Conservation (phyloP, 1,139 yeast species). For the Blastobotrys aristatus region DNA sequence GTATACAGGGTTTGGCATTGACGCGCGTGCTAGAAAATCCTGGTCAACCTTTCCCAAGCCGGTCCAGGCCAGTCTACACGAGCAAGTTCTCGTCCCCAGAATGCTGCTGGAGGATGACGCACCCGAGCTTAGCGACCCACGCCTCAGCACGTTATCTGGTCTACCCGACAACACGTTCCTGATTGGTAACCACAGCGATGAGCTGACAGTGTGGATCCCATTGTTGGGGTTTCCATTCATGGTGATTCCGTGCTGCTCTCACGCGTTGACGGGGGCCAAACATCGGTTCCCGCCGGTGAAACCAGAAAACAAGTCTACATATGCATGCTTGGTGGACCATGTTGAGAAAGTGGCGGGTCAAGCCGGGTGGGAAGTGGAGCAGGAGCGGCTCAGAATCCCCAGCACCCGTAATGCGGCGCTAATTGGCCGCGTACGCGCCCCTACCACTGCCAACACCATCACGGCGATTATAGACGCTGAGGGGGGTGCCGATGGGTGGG, state of each 20-base stretch:
- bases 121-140: conserved; percentile 38
- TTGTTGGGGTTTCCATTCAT: conserved; percentile 78
- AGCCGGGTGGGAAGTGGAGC: conserved; percentile 80
- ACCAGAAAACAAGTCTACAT: conserved; percentile 51
- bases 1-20: conserved; percentile 75
- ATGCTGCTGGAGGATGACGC: conserved; percentile 58
- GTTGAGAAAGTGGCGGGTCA: conserved; percentile 61
- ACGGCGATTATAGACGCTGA: conserved; percentile 51
- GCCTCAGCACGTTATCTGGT: conserved; percentile 47
- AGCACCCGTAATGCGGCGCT: conserved; percentile 92
- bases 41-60: conserved; percentile 70
- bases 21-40: conserved; percentile 83
- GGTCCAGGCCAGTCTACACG: conserved; percentile 54
- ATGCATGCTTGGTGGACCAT: conserved; percentile 81
- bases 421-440: conserved; percentile 48
- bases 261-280: conserved; percentile 71
- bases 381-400: conserved; percentile 88
- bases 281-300: conserved; percentile 51
- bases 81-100: conserved; percentile 76
- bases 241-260: conserved; percentile 95
- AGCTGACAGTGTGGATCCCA: conserved; percentile 94
- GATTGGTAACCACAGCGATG: conserved; percentile 95
- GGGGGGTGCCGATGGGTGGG: conserved; percentile 93
- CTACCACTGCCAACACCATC: conserved; percentile 12
- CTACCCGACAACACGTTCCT: conserved; percentile 59